These are phyloP conservation scores for Copromyces sp. DNA, from an alignment of 495 filamentous ascomycete species.

Conservation along the genomic window DNA sequence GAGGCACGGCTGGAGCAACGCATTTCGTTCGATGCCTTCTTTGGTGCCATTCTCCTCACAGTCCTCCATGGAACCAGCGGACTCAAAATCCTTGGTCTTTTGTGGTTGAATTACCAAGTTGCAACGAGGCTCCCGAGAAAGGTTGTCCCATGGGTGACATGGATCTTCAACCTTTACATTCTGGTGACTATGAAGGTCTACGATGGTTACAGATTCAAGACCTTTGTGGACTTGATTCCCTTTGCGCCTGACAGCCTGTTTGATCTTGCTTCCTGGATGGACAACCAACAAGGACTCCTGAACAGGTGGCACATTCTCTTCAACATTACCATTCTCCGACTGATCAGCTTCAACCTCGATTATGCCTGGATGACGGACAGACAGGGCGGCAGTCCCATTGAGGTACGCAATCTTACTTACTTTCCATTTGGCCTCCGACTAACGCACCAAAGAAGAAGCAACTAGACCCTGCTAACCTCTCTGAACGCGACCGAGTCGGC, in stretches of 20 bases:
- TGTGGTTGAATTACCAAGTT: constrained; percentile 73
- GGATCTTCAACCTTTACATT: constrained; percentile 82
- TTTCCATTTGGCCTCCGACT: constrained; percentile 28
- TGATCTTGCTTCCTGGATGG: constrained; percentile 55
- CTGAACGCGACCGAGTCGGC: constrained; percentile 74
- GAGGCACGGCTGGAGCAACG: constrained; percentile 64
- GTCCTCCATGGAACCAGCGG: constrained; percentile 79
- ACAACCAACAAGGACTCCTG: constrained; percentile 70
- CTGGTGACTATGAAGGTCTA: constrained; percentile 86
- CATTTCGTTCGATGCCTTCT: constrained; percentile 73
- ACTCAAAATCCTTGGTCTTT: constrained; percentile 68
- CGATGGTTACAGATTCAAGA: constrained; percentile 61
- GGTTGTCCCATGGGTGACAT: constrained; percentile 67
- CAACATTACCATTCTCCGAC: constrained; percentile 86
- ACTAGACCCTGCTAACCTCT: constrained; percentile 73
- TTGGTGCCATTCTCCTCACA: constrained; percentile 67
- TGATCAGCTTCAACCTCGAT: constrained; percentile 96
- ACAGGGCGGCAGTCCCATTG: constrained; percentile 55
- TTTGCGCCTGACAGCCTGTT: constrained; percentile 28
- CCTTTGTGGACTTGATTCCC: constrained; percentile 46
- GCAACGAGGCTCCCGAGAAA: constrained; percentile 55
- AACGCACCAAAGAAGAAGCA: constrained; percentile 91
- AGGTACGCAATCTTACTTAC: constrained; percentile 51
- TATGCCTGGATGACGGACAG: constrained; percentile 83
- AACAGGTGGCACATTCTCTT: constrained; percentile 91